phyloP scores from a whole-genome alignment of 768 basidiomycete species.

The Pulveroboletus sp. region DNA sequence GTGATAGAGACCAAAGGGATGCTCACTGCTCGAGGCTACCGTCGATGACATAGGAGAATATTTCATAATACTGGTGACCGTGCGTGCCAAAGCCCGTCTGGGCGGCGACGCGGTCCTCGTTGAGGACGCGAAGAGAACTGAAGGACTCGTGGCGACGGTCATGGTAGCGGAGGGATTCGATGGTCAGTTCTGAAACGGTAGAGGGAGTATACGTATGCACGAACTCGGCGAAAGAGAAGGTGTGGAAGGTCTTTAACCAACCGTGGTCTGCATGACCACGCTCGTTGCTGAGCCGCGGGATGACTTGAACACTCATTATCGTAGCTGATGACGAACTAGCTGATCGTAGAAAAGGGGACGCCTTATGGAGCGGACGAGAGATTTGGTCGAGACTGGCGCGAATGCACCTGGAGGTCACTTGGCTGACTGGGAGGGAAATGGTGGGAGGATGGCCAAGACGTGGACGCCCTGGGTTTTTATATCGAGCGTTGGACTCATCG shows the following conservation, averaged over 20 bases:
- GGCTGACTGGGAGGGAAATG: slow-evolving; percentile 3
- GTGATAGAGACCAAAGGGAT: not conserved
- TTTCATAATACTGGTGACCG: slow-evolving; percentile 81
- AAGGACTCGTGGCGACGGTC: slow-evolving; percentile 54
- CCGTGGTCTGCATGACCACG: slow-evolving; percentile 75
- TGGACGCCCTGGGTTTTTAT: slow-evolving; percentile 11
- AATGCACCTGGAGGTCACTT: not conserved
- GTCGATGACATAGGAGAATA: slow-evolving; percentile 81
- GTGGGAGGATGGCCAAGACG: not conserved
- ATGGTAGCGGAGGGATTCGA: slow-evolving; percentile 45
- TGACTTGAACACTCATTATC: slow-evolving; percentile 34
- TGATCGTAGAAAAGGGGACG: not conserved
- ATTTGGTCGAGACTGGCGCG: slow-evolving; percentile 1
- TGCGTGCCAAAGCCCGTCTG: slow-evolving; percentile 82
- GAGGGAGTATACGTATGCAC: slow-evolving; percentile 21
- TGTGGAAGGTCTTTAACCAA: slow-evolving; percentile 86
- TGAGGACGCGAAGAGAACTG: slow-evolving; percentile 81
- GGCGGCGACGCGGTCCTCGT: slow-evolving; percentile 83
- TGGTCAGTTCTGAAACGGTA: slow-evolving; percentile 11
- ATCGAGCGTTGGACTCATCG: slow-evolving; percentile 1
- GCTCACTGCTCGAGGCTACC: slow-evolving; percentile 81
- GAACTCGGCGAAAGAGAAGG: slow-evolving; percentile 71
- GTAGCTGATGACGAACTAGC: too few species aligned
- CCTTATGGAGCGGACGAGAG: not conserved
- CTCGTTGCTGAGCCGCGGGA: slow-evolving; percentile 53